phyloP scores from a whole-genome alignment of 805 yeast species.

The Clavispora phyllophila region DNA sequence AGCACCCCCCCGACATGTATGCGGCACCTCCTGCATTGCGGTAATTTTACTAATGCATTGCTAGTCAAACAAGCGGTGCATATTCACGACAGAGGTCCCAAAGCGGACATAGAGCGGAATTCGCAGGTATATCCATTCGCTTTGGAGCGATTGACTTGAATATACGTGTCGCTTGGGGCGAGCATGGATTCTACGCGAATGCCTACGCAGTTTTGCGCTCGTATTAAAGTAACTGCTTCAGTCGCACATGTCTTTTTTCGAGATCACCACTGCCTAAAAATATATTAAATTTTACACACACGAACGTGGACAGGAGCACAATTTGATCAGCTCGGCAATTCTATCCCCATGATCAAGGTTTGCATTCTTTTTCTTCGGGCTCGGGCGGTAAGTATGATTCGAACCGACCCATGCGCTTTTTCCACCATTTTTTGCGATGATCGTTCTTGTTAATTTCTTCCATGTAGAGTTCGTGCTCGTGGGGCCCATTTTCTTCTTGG shows the following conservation, averaged over 20 bases:
- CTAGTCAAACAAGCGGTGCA: not conserved
- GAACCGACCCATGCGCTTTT: slow-evolving; percentile 36
- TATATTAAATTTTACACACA: no score
- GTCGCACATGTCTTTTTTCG: no score
- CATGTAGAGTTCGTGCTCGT: slow-evolving; percentile 20
- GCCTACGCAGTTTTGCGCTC: no score
- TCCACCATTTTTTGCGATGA: slow-evolving; percentile 40
- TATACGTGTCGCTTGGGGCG: no score
- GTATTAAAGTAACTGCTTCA: no score
- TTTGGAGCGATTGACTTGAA: no score
- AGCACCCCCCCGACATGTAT: not conserved
- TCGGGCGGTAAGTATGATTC: slow-evolving; percentile 17
- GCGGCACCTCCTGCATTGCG: not conserved
- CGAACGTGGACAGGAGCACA: not conserved
- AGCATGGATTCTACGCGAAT: no score
- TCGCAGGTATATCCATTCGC: not conserved
- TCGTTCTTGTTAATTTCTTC: slow-evolving; percentile 17
- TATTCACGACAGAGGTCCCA: not conserved
- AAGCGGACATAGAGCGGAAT: not conserved
- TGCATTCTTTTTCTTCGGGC: not conserved
- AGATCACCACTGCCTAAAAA: no score
- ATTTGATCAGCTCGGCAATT: not conserved
- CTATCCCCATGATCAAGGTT: not conserved
- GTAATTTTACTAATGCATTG: not conserved
- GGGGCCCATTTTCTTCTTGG: slow-evolving; percentile 18